These are phyloP conservation scores for Lactarius akahatsu DNA, from an alignment of 768 basidiomycete genomes.

Conservation along the genomic window DNA sequence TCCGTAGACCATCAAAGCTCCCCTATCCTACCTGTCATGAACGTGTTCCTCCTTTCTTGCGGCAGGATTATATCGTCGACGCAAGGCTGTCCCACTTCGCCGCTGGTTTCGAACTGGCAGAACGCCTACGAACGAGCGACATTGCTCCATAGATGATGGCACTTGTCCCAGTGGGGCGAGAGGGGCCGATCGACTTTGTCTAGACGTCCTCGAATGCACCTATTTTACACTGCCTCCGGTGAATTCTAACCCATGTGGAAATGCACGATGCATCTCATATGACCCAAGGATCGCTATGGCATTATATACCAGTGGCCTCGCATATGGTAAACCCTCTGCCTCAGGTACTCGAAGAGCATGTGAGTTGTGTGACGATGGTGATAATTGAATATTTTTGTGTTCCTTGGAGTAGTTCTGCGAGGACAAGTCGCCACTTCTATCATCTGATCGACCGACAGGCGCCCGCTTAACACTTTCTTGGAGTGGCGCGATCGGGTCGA, in stretches of 20 bases:
- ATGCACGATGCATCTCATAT: constrained; percentile 19
- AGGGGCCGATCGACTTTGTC: not conserved
- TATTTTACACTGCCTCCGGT: constrained; percentile 14
- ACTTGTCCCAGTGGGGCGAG: not conserved
- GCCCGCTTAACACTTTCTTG: not conserved
- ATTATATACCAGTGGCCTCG: not conserved
- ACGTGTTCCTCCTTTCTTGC: not conserved
- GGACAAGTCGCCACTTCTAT: not conserved
- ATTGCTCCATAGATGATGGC: constrained; percentile 1
- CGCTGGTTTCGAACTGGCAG: constrained; percentile 61
- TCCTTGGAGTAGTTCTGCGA: constrained; percentile 3
- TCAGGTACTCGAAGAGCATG: constrained; percentile 10
- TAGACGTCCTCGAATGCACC: constrained; percentile 9
- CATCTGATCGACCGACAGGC: not conserved
- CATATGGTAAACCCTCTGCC: constrained; percentile 24
- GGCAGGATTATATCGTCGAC: constrained; percentile 58
- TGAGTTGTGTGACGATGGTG: not conserved
- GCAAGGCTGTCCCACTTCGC: constrained; percentile 78
- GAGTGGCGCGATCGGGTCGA: constrained; percentile 16
- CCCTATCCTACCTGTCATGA: not conserved
- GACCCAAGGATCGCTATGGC: constrained; percentile 10
- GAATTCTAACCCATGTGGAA: constrained; percentile 10
- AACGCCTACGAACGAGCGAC: constrained; percentile 37
- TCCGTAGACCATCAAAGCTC: constrained; percentile 31
- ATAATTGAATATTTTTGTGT: not conserved